Base-by-base conservation (phyloP, 441 rosid species). In the Eugenia klotzschiana region DNA sequence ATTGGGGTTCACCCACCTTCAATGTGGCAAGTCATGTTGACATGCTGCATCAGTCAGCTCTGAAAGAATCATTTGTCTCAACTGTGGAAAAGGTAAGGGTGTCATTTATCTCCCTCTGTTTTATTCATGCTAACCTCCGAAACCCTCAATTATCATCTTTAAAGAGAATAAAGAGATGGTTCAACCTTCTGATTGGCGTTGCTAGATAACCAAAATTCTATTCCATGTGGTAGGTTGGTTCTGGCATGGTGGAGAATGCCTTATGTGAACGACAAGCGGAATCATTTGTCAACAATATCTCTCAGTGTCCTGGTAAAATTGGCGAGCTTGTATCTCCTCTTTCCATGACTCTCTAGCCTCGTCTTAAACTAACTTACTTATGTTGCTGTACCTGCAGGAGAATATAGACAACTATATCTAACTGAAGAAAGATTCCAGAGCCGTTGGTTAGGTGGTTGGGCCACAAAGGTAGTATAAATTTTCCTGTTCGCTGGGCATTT, bases 401-500 rank as follows among this genome's bases (percentile, higher is more conserved):
- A 72, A 83, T 83, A 83, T 83, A 57, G 58, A 57, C 57, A 26
- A 81, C 58, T 40, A 23, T 79, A 50, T 84, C 43, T 27, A 56
- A 81, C 74, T 82, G 80, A 79, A 27, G 84, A 86, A 72, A 85
- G 87, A 84, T 90, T 84, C 81, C 84, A 79, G 82, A 88, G 92
- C 84, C 87, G 89, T 81, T 88, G 91, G 91, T 85, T 90, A 22
- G 90, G 92, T 83, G 90, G 91, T 83, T 90, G 91, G 92, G 54
- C 82, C 18, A 83, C 58, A 23, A 84, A 88, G 91, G 92, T 91
- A 46, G 51, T 85, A 82, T 58, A 72, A 58, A 37, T 72, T 83
- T 56, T 86, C 49, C 41, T 46, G 3, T 86, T 55, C 69, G 56
- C 43, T 51, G 82, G 60, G 51, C 43, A 46, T 53, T 29, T 29